phyloP scores from a whole-genome alignment of 2,329 filamentous ascomycete species.

The Claviceps sp. region DNA sequence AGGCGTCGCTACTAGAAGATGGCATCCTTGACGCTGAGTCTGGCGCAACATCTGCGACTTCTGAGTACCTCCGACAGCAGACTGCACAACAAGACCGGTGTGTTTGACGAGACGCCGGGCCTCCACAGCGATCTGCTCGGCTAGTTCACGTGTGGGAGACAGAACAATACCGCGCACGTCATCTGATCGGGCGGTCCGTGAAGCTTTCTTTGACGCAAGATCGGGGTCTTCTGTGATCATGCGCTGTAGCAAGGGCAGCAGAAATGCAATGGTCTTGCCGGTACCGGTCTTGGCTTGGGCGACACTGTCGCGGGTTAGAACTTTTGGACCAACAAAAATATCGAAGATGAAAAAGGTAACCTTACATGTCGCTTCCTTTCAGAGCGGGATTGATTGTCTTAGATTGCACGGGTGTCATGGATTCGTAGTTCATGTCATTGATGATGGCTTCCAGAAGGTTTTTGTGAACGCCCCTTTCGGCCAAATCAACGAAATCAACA shows the following conservation, averaged over 20 bases:
- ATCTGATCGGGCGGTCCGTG: conserved; percentile 26
- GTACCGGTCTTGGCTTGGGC: conserved; percentile 96
- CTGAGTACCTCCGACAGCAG: conserved; percentile 83
- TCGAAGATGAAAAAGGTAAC: conserved; percentile 7
- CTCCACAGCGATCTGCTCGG: conserved; percentile 69
- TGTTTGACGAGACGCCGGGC: conserved; percentile 51
- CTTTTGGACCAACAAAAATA: neutral
- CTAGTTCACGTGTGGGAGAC: conserved; percentile 70
- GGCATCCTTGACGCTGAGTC: conserved; percentile 65
- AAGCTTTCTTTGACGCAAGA: conserved; percentile 35
- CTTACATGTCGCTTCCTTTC: conserved; percentile 71
- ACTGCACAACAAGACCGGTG: conserved; percentile 55
- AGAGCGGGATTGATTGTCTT: conserved; percentile 72
- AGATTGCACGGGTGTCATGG: conserved; percentile 87
- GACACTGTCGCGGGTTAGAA: conserved; percentile 38
- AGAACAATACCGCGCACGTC: conserved; percentile 60
- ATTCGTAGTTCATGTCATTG: conserved; percentile 58
- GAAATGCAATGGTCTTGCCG: conserved; percentile 89
- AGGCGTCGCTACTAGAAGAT: conserved; percentile 81
- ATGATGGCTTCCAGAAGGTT: conserved; percentile 58
- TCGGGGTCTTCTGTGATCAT: conserved; percentile 53
- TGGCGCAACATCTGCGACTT: conserved; percentile 55
- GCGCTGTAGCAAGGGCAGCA: conserved; percentile 72
- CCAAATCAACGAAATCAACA: conserved; percentile 31
- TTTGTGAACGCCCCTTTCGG: conserved; percentile 39